Percentiles rank a stretch among this genome's conserved stretches.
Evolutionary conservation across 2,329 filamentous ascomycete species (phyloP).

Genomic region (Aulographum hederae): DNA sequence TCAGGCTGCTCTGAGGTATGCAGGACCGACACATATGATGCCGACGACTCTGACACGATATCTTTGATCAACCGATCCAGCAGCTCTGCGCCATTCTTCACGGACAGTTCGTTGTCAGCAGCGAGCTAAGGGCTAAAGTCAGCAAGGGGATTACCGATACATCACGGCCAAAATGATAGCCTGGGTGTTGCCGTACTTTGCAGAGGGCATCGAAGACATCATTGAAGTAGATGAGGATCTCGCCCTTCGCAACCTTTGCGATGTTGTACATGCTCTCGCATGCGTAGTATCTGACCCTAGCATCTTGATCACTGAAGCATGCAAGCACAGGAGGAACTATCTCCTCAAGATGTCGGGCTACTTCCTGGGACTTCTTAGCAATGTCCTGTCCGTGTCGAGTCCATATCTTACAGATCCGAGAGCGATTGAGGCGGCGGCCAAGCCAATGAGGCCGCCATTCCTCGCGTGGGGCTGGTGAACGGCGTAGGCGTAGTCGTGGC

Average conservation of each 20-base stretch:
- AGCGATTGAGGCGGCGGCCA: slow-evolving; percentile 90
- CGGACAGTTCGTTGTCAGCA: slow-evolving; percentile 86
- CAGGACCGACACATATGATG: slow-evolving; percentile 82
- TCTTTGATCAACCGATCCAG: slow-evolving; percentile 91
- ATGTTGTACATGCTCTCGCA: slow-evolving; percentile 99
- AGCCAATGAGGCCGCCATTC: slow-evolving; percentile 87
- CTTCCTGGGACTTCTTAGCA: slow-evolving; percentile 40
- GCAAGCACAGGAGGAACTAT: slow-evolving; percentile 94
- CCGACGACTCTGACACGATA: slow-evolving; percentile 86
- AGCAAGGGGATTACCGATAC: neutral
- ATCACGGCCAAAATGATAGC: neutral
- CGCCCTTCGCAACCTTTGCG: slow-evolving; percentile 94
- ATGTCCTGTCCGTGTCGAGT: slow-evolving; percentile 1
- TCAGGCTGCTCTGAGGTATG: slow-evolving; percentile 36
- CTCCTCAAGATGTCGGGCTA: slow-evolving; percentile 77
- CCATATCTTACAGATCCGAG: slow-evolving; percentile 56
- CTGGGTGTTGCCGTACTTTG: slow-evolving; percentile 60
- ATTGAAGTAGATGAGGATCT: slow-evolving; percentile 95
- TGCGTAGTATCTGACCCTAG: slow-evolving; percentile 89
- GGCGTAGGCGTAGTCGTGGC: slow-evolving; percentile 93
- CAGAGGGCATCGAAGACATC: slow-evolving; percentile 94
- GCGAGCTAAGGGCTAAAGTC: slow-evolving; percentile 43
- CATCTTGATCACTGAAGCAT: slow-evolving; percentile 97
- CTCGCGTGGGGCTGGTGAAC: slow-evolving; percentile 92
- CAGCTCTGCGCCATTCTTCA: slow-evolving; percentile 94